Base-by-base conservation (phyloP, 2,329 filamentous ascomycete genomes). In the Phyllosticta citribraziliensis region DNA sequence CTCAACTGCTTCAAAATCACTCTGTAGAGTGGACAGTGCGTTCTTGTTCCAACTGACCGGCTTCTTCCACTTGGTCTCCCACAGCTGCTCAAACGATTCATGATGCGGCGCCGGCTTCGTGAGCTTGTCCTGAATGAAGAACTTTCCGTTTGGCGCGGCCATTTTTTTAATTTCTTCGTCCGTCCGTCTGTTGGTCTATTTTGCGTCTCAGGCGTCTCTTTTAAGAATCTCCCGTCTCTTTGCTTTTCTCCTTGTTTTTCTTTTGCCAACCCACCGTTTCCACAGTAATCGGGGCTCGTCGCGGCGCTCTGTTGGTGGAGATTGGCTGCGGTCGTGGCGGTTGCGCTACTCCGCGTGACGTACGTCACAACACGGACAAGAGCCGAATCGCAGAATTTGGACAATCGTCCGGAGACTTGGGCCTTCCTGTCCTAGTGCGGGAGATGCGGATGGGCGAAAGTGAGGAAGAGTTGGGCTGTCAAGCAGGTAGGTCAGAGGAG, bases 21-120 rank as follows among this genome's bases (percentile, higher is more conserved):
- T 20, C 5, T 30, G 52, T 14, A 51, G 19, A 12, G 19, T 4
- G 56, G 55, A 50, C 47, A 35, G 27, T 17, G 6, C 12, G 20
- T 53, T 8, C 33, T 3, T 40, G 27, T 12, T n/a, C 12, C 6
- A 22, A 67, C 80, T 61, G 74, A 86, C 84, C 5, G 85, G 85
- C 66, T 81, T 77, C 73, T 85, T 85, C 88, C 88, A 91, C 73
- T 89, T 89, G 6, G 84, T 88, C 74, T 89, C 85, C 88, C 88
- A 91, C 27, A 80, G 68, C 65, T 77, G 70, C 63, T 75, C 67
- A 65, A 73, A 80, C 62, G 70, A 76, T 64, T 79, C 76, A 64
- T 80, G 78, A 64, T 80, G 78, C 30, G 69, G 64, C 5, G 78
- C 78, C 12, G 70, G 70, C 20, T 68, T 73, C 27, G 70, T 68